Percentiles rank a stretch among this genome's conserved stretches.
These are phyloP conservation scores for Cucumis variabilis DNA, from an alignment of 331 rosid genomes.

Conservation along the genomic window DNA sequence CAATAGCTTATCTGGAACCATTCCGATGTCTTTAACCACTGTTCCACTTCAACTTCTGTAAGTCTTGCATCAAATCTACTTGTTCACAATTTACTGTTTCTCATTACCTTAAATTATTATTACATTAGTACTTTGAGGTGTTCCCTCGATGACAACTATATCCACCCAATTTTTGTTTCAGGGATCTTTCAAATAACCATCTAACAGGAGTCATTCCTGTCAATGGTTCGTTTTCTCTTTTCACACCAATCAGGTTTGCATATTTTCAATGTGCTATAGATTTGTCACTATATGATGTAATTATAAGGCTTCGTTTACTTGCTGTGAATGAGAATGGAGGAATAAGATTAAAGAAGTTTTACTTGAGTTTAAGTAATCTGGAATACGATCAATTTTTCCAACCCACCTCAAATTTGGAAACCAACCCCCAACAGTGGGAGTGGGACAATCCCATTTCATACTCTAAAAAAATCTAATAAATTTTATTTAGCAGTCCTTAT, in stretches of 20 bases:
- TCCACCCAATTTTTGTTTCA: conserved; percentile 37
- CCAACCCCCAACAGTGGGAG: background rate
- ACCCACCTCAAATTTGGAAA: background rate
- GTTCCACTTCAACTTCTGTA: conserved; percentile 92
- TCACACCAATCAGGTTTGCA: conserved; percentile 91
- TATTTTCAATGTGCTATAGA: background rate
- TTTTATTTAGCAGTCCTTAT: too few species aligned
- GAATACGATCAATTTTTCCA: background rate
- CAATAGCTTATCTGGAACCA: conserved; percentile 68
- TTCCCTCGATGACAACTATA: background rate
- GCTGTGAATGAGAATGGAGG: background rate
- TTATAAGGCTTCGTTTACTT: background rate
- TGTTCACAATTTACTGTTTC: background rate
- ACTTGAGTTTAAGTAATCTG: background rate
- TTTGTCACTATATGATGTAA: background rate
- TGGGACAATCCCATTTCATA: too few species aligned
- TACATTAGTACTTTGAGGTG: background rate
- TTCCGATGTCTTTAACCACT: conserved; percentile 60
- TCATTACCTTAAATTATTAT: conserved; percentile 27
- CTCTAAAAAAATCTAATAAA: too few species aligned
- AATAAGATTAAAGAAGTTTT: too few species aligned
- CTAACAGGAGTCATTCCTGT: conserved; percentile 90
- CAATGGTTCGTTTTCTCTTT: conserved; percentile 92
- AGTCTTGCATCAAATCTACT: conserved; percentile 44
- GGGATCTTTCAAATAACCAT: conserved; percentile 91